Evolutionary conservation across 139 green algal species (phyloP).

Genomic region (Ettlia oleoabundans): DNA sequence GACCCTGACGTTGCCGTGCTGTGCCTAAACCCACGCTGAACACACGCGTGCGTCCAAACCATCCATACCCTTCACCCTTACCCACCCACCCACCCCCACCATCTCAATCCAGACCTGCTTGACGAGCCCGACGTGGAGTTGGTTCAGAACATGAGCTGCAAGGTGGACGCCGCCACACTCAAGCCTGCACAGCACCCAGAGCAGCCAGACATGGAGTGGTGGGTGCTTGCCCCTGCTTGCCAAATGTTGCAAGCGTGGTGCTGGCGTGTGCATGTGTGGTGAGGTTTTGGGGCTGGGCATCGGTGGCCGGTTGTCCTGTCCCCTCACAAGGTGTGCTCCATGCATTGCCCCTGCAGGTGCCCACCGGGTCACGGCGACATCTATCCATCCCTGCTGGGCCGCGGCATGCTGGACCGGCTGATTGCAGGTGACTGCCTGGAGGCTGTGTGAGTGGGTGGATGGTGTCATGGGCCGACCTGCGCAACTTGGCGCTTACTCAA

Average conservation of each 20-base stretch:
- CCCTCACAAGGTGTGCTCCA: not conserved
- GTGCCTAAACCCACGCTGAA: too few species aligned
- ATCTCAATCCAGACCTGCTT: conserved; percentile 67
- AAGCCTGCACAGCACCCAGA: conserved; percentile 60
- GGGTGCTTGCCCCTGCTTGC: not conserved
- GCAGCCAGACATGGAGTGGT: conserved; percentile 87
- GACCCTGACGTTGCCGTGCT: too few species aligned
- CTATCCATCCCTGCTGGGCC: conserved; percentile 90
- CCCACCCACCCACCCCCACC: not conserved
- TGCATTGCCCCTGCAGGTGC: conserved; percentile 63
- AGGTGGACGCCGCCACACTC: conserved; percentile 80
- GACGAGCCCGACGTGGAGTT: conserved; percentile 80
- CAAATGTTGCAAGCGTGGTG: not conserved
- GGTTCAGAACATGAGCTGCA: conserved; percentile 92
- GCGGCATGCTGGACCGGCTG: conserved; percentile 86
- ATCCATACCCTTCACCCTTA: not conserved
- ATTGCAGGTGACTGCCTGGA: conserved; percentile 58
- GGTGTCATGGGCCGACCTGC: too few species aligned
- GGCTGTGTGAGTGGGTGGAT: too few species aligned
- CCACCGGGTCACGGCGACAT: conserved; percentile 94
- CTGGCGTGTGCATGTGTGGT: too few species aligned
- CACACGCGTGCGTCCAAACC: not conserved
- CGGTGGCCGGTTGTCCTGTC: too few species aligned
- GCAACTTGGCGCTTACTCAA: too few species aligned
- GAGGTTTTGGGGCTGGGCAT: too few species aligned